Percentiles rank a stretch among this genome's conserved stretches.
Evolutionary conservation across 352 stramenopile genomes (phyloP).

Genomic region (Stramenopiles sp.): DNA sequence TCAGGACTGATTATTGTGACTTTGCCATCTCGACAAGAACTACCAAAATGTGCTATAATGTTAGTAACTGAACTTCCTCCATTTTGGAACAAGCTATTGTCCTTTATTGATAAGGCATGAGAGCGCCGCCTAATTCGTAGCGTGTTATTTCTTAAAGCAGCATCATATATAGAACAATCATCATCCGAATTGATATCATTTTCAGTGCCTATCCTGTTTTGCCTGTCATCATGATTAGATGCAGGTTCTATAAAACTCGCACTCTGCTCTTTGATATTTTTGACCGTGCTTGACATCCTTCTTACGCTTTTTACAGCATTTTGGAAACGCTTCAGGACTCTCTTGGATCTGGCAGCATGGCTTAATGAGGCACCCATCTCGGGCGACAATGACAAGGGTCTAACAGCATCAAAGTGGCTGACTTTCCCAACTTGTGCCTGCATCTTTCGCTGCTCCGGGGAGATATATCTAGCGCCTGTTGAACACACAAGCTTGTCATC

Average conservation of each 20-base stretch:
- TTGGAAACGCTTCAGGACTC: neutral
- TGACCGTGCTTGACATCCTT: neutral
- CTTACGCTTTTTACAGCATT: neutral
- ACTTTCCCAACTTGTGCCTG: neutral
- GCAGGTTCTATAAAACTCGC: neutral
- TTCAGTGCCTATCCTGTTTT: neutral
- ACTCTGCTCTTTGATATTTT: neutral
- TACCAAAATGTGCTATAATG: no score
- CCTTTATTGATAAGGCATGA: neutral
- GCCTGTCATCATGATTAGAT: neutral
- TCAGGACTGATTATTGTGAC: constrained; percentile 18
- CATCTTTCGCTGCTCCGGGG: neutral
- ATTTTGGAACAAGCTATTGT: neutral
- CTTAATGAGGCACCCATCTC: neutral
- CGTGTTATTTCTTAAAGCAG: no score
- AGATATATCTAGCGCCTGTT: neutral
- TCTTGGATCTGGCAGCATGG: neutral
- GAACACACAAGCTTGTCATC: neutral
- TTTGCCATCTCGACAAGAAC: no score
- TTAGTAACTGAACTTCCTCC: no score
- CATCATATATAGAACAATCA: no score
- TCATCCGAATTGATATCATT: neutral
- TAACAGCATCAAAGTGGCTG: neutral
- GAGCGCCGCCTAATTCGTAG: no score
- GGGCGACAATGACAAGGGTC: no score